Percentiles rank a stretch among this genome's conserved stretches.
Conservation (phyloP, 2,329 filamentous ascomycete species). For the Metarhizium guizhouense region DNA sequence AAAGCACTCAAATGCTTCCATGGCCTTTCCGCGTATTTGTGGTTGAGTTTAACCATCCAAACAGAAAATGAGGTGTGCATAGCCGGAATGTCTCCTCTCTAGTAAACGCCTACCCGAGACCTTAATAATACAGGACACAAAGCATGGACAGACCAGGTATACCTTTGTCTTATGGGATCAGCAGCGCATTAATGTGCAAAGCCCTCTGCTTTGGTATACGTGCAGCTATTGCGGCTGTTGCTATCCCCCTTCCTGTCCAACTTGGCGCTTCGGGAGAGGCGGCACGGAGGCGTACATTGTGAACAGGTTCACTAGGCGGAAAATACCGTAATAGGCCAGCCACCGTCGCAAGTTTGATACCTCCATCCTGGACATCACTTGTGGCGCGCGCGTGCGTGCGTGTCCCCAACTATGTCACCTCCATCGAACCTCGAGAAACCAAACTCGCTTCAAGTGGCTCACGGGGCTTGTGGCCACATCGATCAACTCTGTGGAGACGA, state of each 20-base stretch:
- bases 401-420: not conserved
- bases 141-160: not conserved
- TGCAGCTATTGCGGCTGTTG: not conserved
- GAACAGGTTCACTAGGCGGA: slow-evolving; percentile 1
- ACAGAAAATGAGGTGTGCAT: not conserved
- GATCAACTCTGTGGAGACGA: not conserved
- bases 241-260: not conserved
- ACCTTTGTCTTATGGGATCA: not conserved
- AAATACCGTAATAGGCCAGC: slow-evolving; percentile 5
- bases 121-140: not conserved
- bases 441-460: not conserved
- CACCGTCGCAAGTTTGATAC: not conserved
- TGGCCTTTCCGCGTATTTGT: not conserved
- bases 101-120: not conserved
- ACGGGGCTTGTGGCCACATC: not conserved
- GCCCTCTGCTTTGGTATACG: too few relatives aligned
- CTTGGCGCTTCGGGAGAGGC: slow-evolving; percentile 5
- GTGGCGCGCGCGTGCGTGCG: not conserved
- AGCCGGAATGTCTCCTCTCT: not conserved
- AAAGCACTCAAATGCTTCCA: too few relatives aligned
- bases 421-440: not conserved
- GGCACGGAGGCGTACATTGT: slow-evolving; percentile 5
- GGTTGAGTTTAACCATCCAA: not conserved
- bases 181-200: not conserved
- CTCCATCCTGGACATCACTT: not conserved